A percentile compares a stretch with the other conserved stretches of the same genome.
Conservation (phyloP, 1,284 basidiomycete genomes). For the Leucoagaricus sp. region DNA sequence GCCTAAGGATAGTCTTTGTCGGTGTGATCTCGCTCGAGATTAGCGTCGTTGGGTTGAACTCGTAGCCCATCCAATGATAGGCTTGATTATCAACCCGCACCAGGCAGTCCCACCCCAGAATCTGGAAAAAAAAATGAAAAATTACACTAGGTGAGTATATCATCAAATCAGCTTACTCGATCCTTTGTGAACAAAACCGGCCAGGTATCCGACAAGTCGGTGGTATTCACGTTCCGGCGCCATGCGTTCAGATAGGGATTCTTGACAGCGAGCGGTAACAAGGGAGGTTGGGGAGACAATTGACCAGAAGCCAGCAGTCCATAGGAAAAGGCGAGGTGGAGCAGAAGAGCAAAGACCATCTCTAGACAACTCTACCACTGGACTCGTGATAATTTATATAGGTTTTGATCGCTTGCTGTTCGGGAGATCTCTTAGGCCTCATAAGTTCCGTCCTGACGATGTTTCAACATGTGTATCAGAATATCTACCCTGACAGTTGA, state of each 20-base stretch:
- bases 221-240: neutral
- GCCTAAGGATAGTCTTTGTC: constrained; percentile 60
- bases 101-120: constrained; percentile 38
- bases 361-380: neutral
- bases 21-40: constrained; percentile 34
- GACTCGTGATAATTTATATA: neutral
- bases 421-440: too few relatives aligned
- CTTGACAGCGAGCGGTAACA: constrained; percentile 13
- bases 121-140: constrained; percentile 6
- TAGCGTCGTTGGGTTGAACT: constrained; percentile 17
- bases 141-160: neutral
- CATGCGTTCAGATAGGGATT: constrained; percentile 12
- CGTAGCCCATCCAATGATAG: constrained; percentile 35
- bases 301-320: constrained; percentile 7
- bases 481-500: too few relatives aligned
- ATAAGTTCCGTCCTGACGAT: too few relatives aligned
- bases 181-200: constrained; percentile 6
- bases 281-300: neutral
- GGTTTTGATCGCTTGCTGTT: too few relatives aligned
- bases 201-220: constrained; percentile 3
- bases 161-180: neutral
- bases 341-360: neutral
- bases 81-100: constrained; percentile 36
- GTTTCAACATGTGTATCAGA: too few relatives aligned
- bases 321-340: neutral